Evolutionary conservation across 345 rosid species (phyloP).

Genomic region (Ceriops tagal): DNA sequence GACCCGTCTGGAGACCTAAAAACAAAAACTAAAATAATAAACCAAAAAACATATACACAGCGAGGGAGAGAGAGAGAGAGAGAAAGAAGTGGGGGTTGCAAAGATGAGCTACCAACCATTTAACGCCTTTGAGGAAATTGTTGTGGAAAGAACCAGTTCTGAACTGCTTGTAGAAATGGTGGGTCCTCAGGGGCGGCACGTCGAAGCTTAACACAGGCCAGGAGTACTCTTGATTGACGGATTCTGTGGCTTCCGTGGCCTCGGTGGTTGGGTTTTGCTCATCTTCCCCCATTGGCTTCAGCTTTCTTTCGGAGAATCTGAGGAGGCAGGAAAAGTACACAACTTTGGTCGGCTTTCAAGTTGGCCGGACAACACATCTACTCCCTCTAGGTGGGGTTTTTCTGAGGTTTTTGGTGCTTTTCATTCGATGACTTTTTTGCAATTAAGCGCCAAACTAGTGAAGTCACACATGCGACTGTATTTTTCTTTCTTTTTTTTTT

Average conservation of each 20-base stretch:
- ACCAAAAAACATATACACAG: neutral
- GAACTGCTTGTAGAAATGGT: slow-evolving; percentile 71
- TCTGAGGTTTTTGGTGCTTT: neutral
- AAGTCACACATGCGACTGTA: too few relatives aligned
- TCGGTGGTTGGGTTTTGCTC: slow-evolving; percentile 1
- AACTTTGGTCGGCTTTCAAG: neutral
- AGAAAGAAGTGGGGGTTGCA: neutral
- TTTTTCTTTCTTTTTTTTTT: too few relatives aligned
- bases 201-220: slow-evolving; percentile 65
- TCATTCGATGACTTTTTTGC: too few relatives aligned
- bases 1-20: slow-evolving; percentile 97
- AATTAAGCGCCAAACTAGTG: too few relatives aligned
- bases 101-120: slow-evolving; percentile 63
- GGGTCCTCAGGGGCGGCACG: slow-evolving; percentile 56
- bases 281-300: slow-evolving; percentile 21
- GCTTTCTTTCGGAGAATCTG: neutral
- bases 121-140: slow-evolving; percentile 85
- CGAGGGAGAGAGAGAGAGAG: neutral
- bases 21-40: slow-evolving; percentile 13
- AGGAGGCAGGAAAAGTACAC: neutral
- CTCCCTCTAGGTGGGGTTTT: neutral
- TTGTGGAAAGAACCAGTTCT: slow-evolving; percentile 52
- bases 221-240: slow-evolving; percentile 22
- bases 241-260: slow-evolving; percentile 24
- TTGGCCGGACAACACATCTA: too few relatives aligned